A percentile compares a stretch with the other conserved stretches of the same genome.
phyloP scores from a whole-genome alignment of 202 grass and related monocot genomes.

The Panicum hallii region DNA sequence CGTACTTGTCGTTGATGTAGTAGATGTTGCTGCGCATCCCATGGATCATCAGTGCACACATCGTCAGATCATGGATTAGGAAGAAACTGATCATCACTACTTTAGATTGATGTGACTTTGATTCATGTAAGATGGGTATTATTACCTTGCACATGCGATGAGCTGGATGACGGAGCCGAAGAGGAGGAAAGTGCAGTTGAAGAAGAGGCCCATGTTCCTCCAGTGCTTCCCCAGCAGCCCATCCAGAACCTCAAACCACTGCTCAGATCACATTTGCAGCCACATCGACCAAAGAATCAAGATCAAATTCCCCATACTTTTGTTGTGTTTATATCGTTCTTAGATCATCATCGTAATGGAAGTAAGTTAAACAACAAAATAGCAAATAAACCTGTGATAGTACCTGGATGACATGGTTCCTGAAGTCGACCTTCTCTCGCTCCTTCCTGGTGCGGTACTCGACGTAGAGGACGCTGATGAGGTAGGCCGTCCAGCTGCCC shows the following conservation, averaged over 20 bases:
- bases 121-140: not conserved
- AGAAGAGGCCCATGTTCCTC: conserved; percentile 88
- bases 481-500: conserved; percentile 96
- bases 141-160: conserved; percentile 91
- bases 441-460: conserved; percentile 93
- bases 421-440: conserved; percentile 86
- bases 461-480: conserved; percentile 92
- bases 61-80: not conserved
- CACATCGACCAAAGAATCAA: not conserved
- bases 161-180: conserved; percentile 99
- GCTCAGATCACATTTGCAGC: not conserved
- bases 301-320: not conserved
- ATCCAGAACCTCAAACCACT: conserved; percentile 99
- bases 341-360: too few relatives aligned
- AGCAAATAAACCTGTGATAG: too few relatives aligned
- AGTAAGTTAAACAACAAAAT: too few relatives aligned
- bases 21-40: conserved; percentile 83
- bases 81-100: not conserved
- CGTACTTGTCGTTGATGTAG: conserved; percentile 93
- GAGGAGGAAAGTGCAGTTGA: conserved; percentile 98
- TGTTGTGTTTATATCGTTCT: too few relatives aligned
- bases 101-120: not conserved
- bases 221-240: conserved; percentile 86
- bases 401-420: conserved; percentile 96
- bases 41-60: not conserved